Base-by-base conservation (phyloP, 805 yeast species). In the Yamadazyma sp. region DNA sequence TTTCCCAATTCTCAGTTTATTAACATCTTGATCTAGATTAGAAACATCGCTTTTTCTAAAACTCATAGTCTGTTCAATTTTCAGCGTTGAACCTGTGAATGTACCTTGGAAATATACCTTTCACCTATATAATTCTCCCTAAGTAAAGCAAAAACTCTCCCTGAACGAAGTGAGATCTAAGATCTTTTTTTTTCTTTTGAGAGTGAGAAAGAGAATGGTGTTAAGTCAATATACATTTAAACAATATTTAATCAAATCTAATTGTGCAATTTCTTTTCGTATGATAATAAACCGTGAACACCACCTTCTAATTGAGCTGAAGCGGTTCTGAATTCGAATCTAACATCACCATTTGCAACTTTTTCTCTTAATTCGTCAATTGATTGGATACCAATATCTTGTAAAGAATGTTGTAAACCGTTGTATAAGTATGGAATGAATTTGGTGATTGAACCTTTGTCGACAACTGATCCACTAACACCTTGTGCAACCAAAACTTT, bases 221-320 rank as follows among this genome's bases (percentile, higher is more conserved):
- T n/a, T n/a, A n/a, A n/a, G n/a, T n/a, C n/a, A n/a, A n/a, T n/a
- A n/a, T n/a, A n/a, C n/a, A n/a, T n/a, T n/a, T n/a, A n/a, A n/a
- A n/a, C n/a, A n/a, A n/a, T n/a, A n/a, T n/a, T n/a, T n/a, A n/a
- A n/a, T n/a, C n/a, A n/a, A n/a, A n/a, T n/a, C 56, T 77, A 87
- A 60, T 86, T 87, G 76, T 88, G 95, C 61, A 93, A 75, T 70
- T 96, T 87, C 80, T 93, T 93, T 73, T 93, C 98, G 63, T 86
- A 93, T 40, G 97, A 89, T 76, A 87, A 87, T 68, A 93, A 78
- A 59, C 95, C 89, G 69, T 87, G 85, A 45, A 93, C 91, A 67
- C 98, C 98, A 75, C 98, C 98, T 73, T 93, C 98, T 49, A 88
- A 75, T 76, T 93, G 98, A 47, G 98, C 96, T 57, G 96, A 86